Conservation (phyloP, 352 stramenopile species). For the Globisporangium radiosum region DNA sequence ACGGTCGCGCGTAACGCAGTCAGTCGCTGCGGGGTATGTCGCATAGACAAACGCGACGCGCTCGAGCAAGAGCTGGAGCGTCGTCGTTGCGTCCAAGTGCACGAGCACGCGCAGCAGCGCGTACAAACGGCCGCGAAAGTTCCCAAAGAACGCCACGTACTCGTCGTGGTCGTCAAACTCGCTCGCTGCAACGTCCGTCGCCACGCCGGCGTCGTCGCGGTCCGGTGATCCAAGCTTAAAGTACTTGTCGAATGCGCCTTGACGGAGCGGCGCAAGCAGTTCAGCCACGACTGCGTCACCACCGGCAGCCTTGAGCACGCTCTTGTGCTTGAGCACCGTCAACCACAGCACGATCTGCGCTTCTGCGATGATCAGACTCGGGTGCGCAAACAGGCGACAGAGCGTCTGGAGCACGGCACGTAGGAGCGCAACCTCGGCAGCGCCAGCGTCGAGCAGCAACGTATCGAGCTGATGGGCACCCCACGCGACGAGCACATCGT, state of each 20-base stretch:
- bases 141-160: constrained; percentile 69
- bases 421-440: constrained; percentile 36
- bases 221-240: constrained; percentile 72
- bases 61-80: constrained; percentile 54
- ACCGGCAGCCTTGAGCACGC: constrained; percentile 29
- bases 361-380: constrained; percentile 62
- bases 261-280: constrained; percentile 39
- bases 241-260: constrained; percentile 73
- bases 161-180: constrained; percentile 75
- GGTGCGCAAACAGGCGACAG: constrained; percentile 51
- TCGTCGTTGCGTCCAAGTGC: constrained; percentile 36
- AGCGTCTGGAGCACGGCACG: constrained; percentile 38
- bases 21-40: constrained; percentile 34
- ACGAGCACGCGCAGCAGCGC: constrained; percentile 64
- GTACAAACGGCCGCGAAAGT: constrained; percentile 76
- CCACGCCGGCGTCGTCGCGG: constrained; percentile 31
- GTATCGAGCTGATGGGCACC: constrained; percentile 58
- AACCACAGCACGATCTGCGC: constrained; percentile 74
- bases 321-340: constrained; percentile 62
- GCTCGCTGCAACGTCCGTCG: constrained; percentile 6
- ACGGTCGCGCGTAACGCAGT: constrained; percentile 39
- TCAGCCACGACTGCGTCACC: constrained; percentile 28
- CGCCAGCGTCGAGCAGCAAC: constrained; percentile 21
- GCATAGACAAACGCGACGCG: constrained; percentile 47
- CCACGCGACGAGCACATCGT: constrained; percentile 70